Conservation (phyloP, 805 yeast species). For the Debaryomyces hansenii region DNA sequence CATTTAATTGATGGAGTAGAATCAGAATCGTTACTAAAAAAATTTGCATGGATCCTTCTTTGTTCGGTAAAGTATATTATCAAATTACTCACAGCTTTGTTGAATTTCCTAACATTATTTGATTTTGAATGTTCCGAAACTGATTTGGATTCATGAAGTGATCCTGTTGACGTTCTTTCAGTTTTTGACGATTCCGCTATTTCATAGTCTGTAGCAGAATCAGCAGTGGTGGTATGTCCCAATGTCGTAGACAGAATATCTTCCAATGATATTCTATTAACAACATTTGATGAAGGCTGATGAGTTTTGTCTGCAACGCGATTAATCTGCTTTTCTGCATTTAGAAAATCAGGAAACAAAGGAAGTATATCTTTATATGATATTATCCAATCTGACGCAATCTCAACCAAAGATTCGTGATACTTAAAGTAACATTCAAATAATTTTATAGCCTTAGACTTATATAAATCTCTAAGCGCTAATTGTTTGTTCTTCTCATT, state of each 20-base stretch:
- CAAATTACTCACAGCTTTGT: conserved; percentile 39
- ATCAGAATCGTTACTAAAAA: conserved; percentile 24
- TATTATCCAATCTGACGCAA: conserved; percentile 43
- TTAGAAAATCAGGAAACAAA: conserved; percentile 40
- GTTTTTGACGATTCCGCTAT: conserved; percentile 1
- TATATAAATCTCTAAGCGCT: conserved; percentile 33
- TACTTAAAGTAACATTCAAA: conserved; percentile 35
- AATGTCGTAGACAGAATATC: conserved; percentile 14
- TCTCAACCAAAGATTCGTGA: conserved; percentile 40
- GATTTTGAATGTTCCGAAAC: conserved; percentile 12
- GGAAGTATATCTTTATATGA: conserved; percentile 32
- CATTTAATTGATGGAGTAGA: conserved; percentile 32
- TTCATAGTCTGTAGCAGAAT: conserved; percentile 9
- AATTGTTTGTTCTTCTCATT: conserved; percentile 26
- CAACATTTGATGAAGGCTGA: conserved; percentile 7
- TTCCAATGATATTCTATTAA: conserved; percentile 18
- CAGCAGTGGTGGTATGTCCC: conserved; percentile 9
- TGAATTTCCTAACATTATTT: conserved; percentile 24
- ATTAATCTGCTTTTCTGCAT: conserved; percentile 16
- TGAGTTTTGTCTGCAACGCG: neutral
- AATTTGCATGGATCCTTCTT: conserved; percentile 46
- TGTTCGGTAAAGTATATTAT: conserved; percentile 54
- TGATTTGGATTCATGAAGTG: conserved; percentile 2
- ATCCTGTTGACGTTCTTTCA: conserved; percentile 2
- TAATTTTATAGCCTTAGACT: conserved; percentile 28